phyloP scores from a whole-genome alignment of 495 filamentous ascomycete genomes.

The Penicillium nucicola region DNA sequence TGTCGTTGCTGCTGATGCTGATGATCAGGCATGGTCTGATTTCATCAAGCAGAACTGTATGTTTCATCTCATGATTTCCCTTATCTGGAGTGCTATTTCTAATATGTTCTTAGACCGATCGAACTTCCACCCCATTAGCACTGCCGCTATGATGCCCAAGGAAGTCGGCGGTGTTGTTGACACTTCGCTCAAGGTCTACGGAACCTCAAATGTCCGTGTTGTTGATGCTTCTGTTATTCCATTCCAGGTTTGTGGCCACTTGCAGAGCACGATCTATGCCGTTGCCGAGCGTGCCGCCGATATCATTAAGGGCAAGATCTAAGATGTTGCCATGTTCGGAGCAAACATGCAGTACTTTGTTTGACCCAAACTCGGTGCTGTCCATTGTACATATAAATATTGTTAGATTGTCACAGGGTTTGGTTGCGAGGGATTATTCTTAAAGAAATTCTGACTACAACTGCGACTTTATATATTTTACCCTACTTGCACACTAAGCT shows the following conservation, averaged over 20 bases:
- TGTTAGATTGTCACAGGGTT: too few relatives aligned
- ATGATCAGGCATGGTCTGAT: constrained; percentile 20
- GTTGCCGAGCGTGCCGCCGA: constrained; percentile 54
- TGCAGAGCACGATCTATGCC: constrained; percentile 52
- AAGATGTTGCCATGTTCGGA: background rate
- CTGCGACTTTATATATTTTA: too few relatives aligned
- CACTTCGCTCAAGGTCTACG: constrained; percentile 40
- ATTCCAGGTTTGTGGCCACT: constrained; percentile 48
- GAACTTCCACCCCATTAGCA: constrained; percentile 45
- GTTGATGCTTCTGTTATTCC: constrained; percentile 55
- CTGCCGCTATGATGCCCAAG: constrained; percentile 54
- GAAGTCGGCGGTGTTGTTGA: constrained; percentile 51
- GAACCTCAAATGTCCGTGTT: constrained; percentile 50
- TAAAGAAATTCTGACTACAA: too few relatives aligned
- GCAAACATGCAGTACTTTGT: too few relatives aligned
- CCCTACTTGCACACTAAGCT: too few relatives aligned
- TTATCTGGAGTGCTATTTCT: background rate
- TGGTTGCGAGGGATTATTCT: too few relatives aligned
- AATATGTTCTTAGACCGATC: constrained; percentile 23
- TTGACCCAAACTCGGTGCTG: too few relatives aligned
- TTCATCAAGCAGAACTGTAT: constrained; percentile 29
- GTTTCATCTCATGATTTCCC: background rate
- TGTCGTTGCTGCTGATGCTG: constrained; percentile 10
- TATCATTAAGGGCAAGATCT: constrained; percentile 41
- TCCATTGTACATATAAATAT: too few relatives aligned